Evolutionary conservation across 2,329 filamentous ascomycete species (phyloP), one percentile per base, ranked within the genome.

Genomic region (Fusarium sp.): DNA sequence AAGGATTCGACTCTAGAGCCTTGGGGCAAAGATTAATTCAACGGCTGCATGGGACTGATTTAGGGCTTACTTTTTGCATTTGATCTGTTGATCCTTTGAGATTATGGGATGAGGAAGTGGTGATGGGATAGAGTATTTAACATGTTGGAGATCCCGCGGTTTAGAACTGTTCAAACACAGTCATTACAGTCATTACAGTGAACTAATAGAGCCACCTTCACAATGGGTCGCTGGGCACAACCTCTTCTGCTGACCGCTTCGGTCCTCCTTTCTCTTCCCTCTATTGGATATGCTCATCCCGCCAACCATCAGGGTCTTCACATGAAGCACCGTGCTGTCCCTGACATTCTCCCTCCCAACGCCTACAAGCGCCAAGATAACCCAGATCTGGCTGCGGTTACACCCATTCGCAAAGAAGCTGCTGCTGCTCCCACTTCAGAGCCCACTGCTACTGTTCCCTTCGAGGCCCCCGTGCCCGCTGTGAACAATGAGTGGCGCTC

Each of bases 181-280:
- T 14, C 20, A 25, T 15, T 11, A 17, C 8, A 51, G 2, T 3
- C 25, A 9, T 25, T 25, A 31, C 29, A 31, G 13, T 14, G 13
- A 31, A 31, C 29, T 31, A 31, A 31, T 14, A 31, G 27, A 47
- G 1, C 20, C 8, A 13, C 15, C 3, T 35, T 18, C 23, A 46
- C 20, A 0, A 63, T 63, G 59, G 21, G 7, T 20, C 59, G 39
- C 39, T 63, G 48, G 59, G 21, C 47, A 4, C 55, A 63, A 14
- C 20, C 55, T 20, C 43, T 63, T 47, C 41, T 60, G 1, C 1
- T 63, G 48, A 46, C 56, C 42, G 14, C 45, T 40, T 45, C 37
- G 49, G 59, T 50, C 39, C 20, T 63, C 20, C 35, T 54, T n/a
- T 63, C 55, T 20, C 48, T 60, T 4, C 27, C 33, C 0, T 49